Evolutionary conservation across 306 rosid species (phyloP), one percentile per base, ranked within the genome.

Genomic region (Cicer judaicum): DNA sequence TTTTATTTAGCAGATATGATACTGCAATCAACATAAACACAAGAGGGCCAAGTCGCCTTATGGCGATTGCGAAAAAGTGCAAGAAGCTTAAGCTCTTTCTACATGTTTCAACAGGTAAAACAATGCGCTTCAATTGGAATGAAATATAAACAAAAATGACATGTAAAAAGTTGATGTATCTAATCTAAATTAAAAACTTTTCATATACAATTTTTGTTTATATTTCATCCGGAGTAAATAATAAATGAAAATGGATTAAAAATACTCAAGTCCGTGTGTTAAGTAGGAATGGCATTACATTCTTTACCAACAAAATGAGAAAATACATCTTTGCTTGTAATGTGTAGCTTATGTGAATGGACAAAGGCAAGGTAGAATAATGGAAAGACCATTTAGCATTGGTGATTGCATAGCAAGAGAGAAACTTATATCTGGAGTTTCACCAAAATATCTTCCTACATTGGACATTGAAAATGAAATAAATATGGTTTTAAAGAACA

Each of bases 341-440:
- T 76, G 44, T 70, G 59, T 77, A 94, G 99, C 97, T 66, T 94
- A 92, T 81, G 99, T 89, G 53, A 94, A 94, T 87, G 99, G 99
- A 78, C 89, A 88, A 88, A 94, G 97, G 81, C 96, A 92, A 79
- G 99, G 97, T 57, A 86, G 83, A 74, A 80, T 94, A 55, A 85
- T 89, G 88, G 99, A 94, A 75, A 91, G 81, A 76, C 89, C 93
- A 64, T 94, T 94, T 80, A 52, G 80, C 59, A 74, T 85, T 56
- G 97, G 95, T 76, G 96, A 93, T 50, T 87, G 79, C 87, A 89
- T 93, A 80, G 88, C 88, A 49, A 82, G 78, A 54, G 96, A 90
- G 75, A 81, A 66, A 4, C 73, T 57, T 78, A 47, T 82, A 10
- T 82, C 93, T 15, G 84, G 85, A 60, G 72, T 65, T 66, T 82